Evolutionary conservation across 2,329 filamentous ascomycete species (phyloP).

Genomic region (Phyllosticta paracitricarpa): DNA sequence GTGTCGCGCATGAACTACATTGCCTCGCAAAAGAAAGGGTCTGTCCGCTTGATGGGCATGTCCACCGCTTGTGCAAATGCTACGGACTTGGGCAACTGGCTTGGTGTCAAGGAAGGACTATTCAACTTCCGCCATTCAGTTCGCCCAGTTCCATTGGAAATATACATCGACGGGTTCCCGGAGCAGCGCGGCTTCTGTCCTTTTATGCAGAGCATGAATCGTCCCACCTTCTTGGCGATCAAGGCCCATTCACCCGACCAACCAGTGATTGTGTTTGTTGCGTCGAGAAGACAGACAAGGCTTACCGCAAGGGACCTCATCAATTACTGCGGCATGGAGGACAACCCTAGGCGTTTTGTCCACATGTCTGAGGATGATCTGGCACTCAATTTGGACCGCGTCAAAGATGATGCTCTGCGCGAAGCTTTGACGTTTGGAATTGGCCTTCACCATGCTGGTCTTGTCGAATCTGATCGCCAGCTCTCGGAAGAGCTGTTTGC

Average conservation of each 20-base stretch:
- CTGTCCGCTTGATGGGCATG: slow-evolving; percentile 92
- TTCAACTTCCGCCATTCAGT: slow-evolving; percentile 98
- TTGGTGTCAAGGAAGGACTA: slow-evolving; percentile 86
- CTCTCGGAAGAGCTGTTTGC: slow-evolving; percentile 89
- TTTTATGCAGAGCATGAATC: slow-evolving; percentile 98
- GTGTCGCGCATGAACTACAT: slow-evolving; percentile 95
- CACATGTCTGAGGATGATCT: slow-evolving; percentile 92
- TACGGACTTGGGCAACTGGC: slow-evolving; percentile 86
- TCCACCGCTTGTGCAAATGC: slow-evolving; percentile 97
- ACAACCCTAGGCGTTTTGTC: slow-evolving; percentile 87
- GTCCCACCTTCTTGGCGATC: slow-evolving; percentile 90
- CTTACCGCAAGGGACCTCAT: slow-evolving; percentile 93
- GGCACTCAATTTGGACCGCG: slow-evolving; percentile 72
- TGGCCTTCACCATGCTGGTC: slow-evolving; percentile 89
- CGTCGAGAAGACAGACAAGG: slow-evolving; percentile 86
- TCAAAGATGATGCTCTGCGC: slow-evolving; percentile 85
- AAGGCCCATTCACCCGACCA: slow-evolving; percentile 95
- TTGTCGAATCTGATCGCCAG: slow-evolving; percentile 88
- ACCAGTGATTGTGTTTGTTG: slow-evolving; percentile 96
- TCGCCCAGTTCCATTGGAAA: slow-evolving; percentile 86
- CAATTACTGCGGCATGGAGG: slow-evolving; percentile 96
- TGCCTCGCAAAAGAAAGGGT: slow-evolving; percentile 79
- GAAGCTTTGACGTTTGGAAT: slow-evolving; percentile 98
- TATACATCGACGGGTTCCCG: slow-evolving; percentile 96
- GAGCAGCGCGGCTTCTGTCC: slow-evolving; percentile 93